Evolutionary conservation across 352 stramenopile genomes (phyloP), one percentile per base, ranked within the genome.

Genomic region (Phytophthora foliorum): DNA sequence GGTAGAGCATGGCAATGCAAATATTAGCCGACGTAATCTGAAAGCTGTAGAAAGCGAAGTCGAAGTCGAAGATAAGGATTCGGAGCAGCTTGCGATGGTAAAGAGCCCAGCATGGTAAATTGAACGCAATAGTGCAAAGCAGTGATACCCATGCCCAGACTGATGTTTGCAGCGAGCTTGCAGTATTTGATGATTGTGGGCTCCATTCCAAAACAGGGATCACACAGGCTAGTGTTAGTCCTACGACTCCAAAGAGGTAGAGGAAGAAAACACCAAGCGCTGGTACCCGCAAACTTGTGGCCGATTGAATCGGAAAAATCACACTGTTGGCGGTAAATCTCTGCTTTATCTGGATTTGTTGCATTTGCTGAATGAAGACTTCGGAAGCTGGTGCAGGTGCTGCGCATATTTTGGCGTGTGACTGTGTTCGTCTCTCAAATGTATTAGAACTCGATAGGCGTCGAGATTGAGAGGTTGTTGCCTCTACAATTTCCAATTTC

Each of bases 1-100:
- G 42, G 17, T 50, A 72, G 29, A 22, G 57, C n/a, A n/a, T n/a
- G n/a, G n/a, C 73, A 8, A 82, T 41, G 6, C 45, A 66, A 6
- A 74, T 24, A 46, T 80, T 63, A 16, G 69, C 68, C 27, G 55
- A 29, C 1, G 63, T 56, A 17, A 70, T 53, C 42, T 82, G 61
- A 9, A 60, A 13, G 0, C 50, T 48, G 60, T 79, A 73, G 42
- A 78, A 80, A 17, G 71, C 44, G 32, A 75, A 82, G 48, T 82
- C 74, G 39, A 82, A 82, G 19, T 82, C 74, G 39, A 82, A 82
- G 19, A 67, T 16, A 66, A 78, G 42, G 3, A 69, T 48, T 24
- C n/a, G 14, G 6, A 80, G 50, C 4, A 80, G 29, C 24, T 80
- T 29, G 6, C 67, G 64, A 6, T 82, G 58, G 22, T 66, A 69